Conservation (phyloP, 2,329 filamentous ascomycete species). For the Fusarium sp. region DNA sequence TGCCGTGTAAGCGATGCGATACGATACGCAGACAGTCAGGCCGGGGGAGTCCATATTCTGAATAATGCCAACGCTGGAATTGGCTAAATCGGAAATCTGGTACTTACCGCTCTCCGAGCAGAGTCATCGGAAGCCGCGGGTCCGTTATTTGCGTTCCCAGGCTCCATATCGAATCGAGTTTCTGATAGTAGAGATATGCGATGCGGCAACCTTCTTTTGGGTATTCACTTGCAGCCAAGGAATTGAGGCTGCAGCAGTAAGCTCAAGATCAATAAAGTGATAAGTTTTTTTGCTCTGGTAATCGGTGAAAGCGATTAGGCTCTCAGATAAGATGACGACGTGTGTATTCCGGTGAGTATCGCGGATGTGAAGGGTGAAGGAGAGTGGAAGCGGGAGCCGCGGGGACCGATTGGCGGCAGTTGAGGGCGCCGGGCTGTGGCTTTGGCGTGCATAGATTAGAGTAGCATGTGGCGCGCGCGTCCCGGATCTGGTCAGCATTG, state of each 20-base stretch:
- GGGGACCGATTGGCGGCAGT: constrained; percentile 15
- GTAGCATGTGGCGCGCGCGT: constrained; percentile 11
- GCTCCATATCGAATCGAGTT: constrained; percentile 29
- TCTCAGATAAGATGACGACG: not conserved
- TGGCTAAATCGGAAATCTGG: constrained; percentile 11
- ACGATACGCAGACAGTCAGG: not conserved
- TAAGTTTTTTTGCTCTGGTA: not conserved
- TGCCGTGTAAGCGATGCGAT: not conserved
- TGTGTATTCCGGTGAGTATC: not conserved
- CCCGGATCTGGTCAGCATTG: not conserved
- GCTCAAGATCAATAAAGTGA: not conserved
- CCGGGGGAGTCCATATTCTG: not conserved
- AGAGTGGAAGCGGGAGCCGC: constrained; percentile 22
- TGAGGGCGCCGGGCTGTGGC: constrained; percentile 13
- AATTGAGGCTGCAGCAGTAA: not conserved
- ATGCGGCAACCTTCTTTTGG: not conserved
- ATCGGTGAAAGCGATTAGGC: not conserved
- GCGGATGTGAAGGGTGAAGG: not conserved
- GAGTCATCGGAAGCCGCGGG: constrained; percentile 52
- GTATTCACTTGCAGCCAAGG: not conserved
- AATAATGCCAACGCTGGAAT: constrained; percentile 1
- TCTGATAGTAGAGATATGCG: not conserved
- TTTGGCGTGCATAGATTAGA: constrained; percentile 12
- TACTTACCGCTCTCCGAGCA: constrained; percentile 52
- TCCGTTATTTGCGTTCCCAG: constrained; percentile 14